phyloP scores from a whole-genome alignment of 768 basidiomycete species.

The Phanerodontia chrysosporium region DNA sequence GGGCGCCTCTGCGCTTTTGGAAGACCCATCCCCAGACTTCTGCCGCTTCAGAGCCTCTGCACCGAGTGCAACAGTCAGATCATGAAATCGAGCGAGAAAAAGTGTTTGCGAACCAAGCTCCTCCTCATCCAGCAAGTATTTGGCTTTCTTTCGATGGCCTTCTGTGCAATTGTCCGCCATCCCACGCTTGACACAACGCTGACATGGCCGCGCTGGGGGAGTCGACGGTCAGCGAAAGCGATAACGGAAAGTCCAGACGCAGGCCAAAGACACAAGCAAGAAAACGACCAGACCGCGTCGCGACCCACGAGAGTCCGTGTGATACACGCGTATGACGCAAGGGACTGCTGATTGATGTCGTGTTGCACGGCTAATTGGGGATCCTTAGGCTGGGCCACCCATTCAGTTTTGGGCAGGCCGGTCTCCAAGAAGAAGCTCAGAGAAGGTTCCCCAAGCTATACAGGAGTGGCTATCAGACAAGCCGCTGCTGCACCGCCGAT shows the following conservation, averaged over 20 bases:
- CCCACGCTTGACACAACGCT: conserved; percentile 91
- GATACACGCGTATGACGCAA: conserved; percentile 7
- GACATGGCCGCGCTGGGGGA: conserved; percentile 86
- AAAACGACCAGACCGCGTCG: background rate
- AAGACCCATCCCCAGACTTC: conserved; percentile 24
- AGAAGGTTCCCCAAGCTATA: background rate
- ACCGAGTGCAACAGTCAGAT: conserved; percentile 12
- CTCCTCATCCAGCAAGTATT: conserved; percentile 91
- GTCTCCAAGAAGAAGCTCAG: background rate
- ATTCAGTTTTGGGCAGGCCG: background rate
- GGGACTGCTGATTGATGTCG: conserved; percentile 1
- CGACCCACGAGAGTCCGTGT: background rate
- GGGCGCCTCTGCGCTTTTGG: conserved; percentile 19
- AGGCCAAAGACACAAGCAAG: background rate
- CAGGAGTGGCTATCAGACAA: background rate
- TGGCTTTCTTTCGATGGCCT: conserved; percentile 96
- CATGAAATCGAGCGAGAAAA: conserved; percentile 5
- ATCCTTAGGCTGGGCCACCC: background rate
- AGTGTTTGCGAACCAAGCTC: conserved; percentile 61
- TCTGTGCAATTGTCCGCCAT: conserved; percentile 87
- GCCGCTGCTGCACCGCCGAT: background rate
- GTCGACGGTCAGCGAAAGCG: background rate
- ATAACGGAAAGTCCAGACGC: background rate
- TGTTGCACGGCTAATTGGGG: background rate
- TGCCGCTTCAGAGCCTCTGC: conserved; percentile 38